Percentiles rank a stretch among this genome's conserved stretches.
phyloP scores from a whole-genome alignment of 1,284 basidiomycete species.

The Boletus sp. region DNA sequence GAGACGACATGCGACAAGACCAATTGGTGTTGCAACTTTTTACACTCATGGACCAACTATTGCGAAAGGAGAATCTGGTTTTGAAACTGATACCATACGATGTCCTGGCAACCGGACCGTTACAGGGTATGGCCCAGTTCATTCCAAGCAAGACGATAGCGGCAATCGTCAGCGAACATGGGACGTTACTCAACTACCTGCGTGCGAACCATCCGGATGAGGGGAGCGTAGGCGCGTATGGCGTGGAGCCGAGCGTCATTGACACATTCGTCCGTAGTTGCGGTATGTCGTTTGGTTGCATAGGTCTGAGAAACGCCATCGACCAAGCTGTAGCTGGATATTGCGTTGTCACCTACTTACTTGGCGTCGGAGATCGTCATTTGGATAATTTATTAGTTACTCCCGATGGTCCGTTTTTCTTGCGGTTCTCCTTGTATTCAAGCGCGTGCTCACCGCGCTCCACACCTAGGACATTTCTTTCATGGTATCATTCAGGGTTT shows the following conservation, averaged over 20 bases:
- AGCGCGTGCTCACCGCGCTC: conserved; percentile 2
- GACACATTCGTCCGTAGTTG: conserved; percentile 97
- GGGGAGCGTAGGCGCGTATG: conserved; percentile 87
- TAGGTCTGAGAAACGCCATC: conserved; percentile 3
- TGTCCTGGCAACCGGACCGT: conserved; percentile 88
- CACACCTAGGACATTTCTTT: conserved; percentile 69
- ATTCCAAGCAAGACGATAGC: conserved; percentile 95
- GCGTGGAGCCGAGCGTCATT: conserved; percentile 87
- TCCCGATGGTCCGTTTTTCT: conserved; percentile 72
- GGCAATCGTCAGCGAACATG: conserved; percentile 87
- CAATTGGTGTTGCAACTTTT: conserved; percentile 97
- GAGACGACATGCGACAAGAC: conserved; percentile 97
- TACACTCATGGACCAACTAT: conserved; percentile 92
- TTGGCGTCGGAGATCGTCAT: conserved; percentile 97
- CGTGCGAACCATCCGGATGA: conserved; percentile 85
- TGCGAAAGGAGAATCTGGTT: conserved; percentile 95
- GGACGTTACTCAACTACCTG: conserved; percentile 88
- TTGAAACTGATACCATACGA: conserved; percentile 90
- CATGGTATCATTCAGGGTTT: conserved; percentile 51
- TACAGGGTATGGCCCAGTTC: conserved; percentile 96
- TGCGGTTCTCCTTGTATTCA: conserved; percentile 10
- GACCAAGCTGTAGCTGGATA: conserved; percentile 74
- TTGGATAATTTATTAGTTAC: conserved; percentile 92
- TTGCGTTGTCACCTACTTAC: conserved; percentile 94
- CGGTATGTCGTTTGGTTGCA: conserved; percentile 53